These are phyloP conservation scores for Phyllosticta citribraziliensis DNA, from an alignment of 2,329 filamentous ascomycete species.

Conservation along the genomic window DNA sequence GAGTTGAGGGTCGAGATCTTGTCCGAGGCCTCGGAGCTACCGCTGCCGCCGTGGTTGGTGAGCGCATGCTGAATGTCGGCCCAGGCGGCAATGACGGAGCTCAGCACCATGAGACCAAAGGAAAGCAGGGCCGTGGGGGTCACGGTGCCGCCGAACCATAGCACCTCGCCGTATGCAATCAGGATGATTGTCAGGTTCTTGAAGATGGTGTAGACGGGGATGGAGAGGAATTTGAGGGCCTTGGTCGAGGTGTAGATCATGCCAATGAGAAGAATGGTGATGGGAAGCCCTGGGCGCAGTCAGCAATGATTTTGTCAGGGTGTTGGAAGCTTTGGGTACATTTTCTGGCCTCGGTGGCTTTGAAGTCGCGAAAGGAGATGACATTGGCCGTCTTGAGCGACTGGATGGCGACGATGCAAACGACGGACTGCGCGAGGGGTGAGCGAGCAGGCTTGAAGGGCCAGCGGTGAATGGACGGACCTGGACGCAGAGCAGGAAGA, in stretches of 20 bases:
- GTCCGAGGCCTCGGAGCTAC: constrained; percentile 51
- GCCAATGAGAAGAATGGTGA: constrained; percentile 88
- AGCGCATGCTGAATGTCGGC: constrained; percentile 87
- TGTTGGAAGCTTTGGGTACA: constrained; percentile 48
- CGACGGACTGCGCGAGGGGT: constrained; percentile 55
- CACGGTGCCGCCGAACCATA: constrained; percentile 95
- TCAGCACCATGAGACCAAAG: constrained; percentile 93
- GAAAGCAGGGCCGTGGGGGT: constrained; percentile 80
- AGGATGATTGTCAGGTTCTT: constrained; percentile 99
- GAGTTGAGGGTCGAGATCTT: constrained; percentile 85
- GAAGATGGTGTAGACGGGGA: constrained; percentile 99
- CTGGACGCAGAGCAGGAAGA: constrained; percentile 88
- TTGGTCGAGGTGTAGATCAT: constrained; percentile 99
- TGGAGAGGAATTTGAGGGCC: constrained; percentile 89
- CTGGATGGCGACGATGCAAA: constrained; percentile 79
- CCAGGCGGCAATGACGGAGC: constrained; percentile 91
- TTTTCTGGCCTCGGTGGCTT: constrained; percentile 79
- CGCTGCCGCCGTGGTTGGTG: constrained; percentile 45
- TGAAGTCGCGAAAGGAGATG: constrained; percentile 79
- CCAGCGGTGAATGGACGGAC: constrained; percentile 42
- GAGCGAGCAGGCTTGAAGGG: constrained; percentile 10
- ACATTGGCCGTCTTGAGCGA: constrained; percentile 70
- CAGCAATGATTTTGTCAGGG: constrained; percentile 7
- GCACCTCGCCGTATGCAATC: constrained; percentile 94
- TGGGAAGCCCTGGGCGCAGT: constrained; percentile 70